These are phyloP conservation scores for Caloboletus firmus DNA, from an alignment of 1,284 basidiomycete genomes.

Conservation along the genomic window DNA sequence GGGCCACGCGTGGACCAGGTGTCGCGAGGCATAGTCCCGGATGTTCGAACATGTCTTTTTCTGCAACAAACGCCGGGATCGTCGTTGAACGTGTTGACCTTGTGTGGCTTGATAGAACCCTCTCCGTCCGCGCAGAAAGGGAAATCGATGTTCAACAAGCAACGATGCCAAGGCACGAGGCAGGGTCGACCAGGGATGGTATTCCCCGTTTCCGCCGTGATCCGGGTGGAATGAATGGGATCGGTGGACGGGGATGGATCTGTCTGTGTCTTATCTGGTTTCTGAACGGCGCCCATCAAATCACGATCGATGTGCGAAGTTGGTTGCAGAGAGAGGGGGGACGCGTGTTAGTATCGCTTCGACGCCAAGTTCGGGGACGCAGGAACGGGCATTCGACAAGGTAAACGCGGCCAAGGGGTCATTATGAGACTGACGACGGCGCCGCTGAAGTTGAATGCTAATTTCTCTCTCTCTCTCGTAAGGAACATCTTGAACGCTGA, in stretches of 20 bases:
- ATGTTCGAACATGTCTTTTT: conserved; percentile 2
- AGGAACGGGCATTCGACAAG: conserved; percentile 14
- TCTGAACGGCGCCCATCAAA: conserved; percentile 19
- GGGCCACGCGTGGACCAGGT: background rate
- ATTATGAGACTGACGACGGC: background rate
- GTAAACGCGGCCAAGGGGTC: background rate
- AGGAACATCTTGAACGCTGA: background rate
- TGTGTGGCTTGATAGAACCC: conserved; percentile 12
- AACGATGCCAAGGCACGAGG: conserved; percentile 23
- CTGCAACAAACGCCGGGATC: conserved; percentile 17
- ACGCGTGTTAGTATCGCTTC: conserved; percentile 17
- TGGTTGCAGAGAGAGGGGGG: background rate
- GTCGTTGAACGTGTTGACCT: conserved; percentile 21
- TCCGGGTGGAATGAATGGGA: conserved; percentile 6
- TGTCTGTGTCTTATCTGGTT: conserved; percentile 8
- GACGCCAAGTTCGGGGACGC: conserved; percentile 15
- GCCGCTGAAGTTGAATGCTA: conserved; percentile 33
- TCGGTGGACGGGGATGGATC: background rate
- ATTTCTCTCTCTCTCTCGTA: conserved; percentile 11
- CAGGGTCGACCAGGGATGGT: conserved; percentile 8
- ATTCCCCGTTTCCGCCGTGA: conserved; percentile 31
- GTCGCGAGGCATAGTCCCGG: conserved; percentile 10
- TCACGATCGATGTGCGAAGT: conserved; percentile 26
- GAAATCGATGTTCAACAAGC: conserved; percentile 20
- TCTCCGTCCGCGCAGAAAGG: conserved; percentile 14